These are phyloP conservation scores for Arabidopsis lyrata DNA, from an alignment of 441 rosid genomes.

Conservation along the genomic window DNA sequence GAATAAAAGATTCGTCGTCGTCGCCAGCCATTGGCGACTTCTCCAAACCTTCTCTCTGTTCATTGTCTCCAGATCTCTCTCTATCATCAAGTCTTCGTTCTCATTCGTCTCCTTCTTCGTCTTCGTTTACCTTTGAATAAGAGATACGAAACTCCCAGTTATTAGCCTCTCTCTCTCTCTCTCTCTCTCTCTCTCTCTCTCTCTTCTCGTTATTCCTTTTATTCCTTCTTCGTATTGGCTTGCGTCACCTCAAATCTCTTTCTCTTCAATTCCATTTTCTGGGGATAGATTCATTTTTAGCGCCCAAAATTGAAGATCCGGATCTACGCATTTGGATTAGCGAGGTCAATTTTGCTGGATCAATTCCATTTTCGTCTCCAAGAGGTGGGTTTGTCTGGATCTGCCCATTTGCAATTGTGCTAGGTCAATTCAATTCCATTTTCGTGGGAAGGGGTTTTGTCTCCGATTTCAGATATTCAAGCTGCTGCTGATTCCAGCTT, in stretches of 20 bases:
- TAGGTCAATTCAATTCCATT: constrained; percentile 18
- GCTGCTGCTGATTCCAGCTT: constrained; percentile 44
- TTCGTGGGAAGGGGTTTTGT: neutral
- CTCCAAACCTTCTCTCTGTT: constrained; percentile 35
- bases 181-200: neutral
- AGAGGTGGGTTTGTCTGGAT: constrained; percentile 27
- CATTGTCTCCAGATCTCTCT: constrained; percentile 40
- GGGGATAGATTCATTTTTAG: neutral
- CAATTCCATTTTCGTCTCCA: constrained; percentile 24
- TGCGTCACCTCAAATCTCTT: constrained; percentile 31
- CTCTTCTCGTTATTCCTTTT: neutral
- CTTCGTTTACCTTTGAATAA: constrained; percentile 12
- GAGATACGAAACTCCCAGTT: constrained; percentile 27
- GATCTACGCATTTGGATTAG: constrained; percentile 38
- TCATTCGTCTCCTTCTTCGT: constrained; percentile 38
- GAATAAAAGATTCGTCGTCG: constrained; percentile 39
- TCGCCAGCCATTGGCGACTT: constrained; percentile 51
- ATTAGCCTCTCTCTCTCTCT: constrained; percentile 3
- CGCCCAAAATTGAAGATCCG: constrained; percentile 26
- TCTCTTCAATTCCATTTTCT: constrained; percentile 25
- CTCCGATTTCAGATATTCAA: constrained; percentile 10
- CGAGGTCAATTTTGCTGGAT: constrained; percentile 28
- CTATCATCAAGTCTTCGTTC: constrained; percentile 29
- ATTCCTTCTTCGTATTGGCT: constrained; percentile 27
- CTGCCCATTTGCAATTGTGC: constrained; percentile 20